A percentile compares a stretch with the other conserved stretches of the same genome.
phyloP scores from a whole-genome alignment of 495 filamentous ascomycete genomes.

The Collariella sp. region DNA sequence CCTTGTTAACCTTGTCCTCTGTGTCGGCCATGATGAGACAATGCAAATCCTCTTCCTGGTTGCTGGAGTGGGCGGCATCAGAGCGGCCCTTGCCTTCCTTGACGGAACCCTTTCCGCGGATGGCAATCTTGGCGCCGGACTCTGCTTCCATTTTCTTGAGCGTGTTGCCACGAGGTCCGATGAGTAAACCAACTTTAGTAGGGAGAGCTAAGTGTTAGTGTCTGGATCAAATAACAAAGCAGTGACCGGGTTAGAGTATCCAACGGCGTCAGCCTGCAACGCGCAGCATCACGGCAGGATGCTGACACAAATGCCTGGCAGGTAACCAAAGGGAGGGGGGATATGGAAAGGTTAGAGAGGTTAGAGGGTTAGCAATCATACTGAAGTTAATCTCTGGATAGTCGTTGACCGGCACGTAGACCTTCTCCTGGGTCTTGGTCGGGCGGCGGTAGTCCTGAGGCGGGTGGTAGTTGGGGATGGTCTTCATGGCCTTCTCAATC shows the following conservation, averaged over 20 bases:
- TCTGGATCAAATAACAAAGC: conserved; percentile 36
- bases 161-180: conserved; percentile 98
- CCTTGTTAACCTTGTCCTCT: conserved; percentile 96
- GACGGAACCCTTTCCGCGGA: conserved; percentile 97
- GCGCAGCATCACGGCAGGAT: conserved; percentile 22
- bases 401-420: conserved; percentile 99
- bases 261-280: conserved; percentile 24
- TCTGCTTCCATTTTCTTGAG: conserved; percentile 99
- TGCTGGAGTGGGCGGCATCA: conserved; percentile 96
- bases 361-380: conserved; percentile 99
- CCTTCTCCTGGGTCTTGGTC: conserved; percentile 99
- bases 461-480: conserved; percentile 96
- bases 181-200: conserved; percentile 99
- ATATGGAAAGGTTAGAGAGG: conserved; percentile 56
- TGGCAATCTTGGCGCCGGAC: conserved; percentile 95
- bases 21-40: conserved; percentile 99
- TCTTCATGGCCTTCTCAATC: conserved; percentile 95
- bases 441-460: conserved; percentile 95
- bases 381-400: conserved; percentile 99
- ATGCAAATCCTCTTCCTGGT: conserved; percentile 98
- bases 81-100: conserved; percentile 99
- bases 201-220: conserved; percentile 86
- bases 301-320: conserved; percentile 28
- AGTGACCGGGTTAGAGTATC: conserved; percentile 34
- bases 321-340: conserved; percentile 29